Evolutionary conservation across 768 basidiomycete species (phyloP).

Genomic region (Auricularia sp.): DNA sequence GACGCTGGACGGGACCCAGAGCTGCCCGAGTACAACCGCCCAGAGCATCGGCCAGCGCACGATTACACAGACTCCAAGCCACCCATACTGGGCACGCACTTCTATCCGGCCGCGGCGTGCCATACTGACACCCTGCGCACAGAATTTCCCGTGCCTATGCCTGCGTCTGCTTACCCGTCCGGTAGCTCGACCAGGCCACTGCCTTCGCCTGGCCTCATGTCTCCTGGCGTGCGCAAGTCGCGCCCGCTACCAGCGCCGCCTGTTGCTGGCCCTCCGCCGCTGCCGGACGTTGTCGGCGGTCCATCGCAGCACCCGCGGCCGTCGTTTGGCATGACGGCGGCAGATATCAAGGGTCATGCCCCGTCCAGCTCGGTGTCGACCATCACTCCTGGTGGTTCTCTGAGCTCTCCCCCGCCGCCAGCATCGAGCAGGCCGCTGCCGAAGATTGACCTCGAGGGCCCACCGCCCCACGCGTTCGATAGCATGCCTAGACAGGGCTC

Average conservation of each 20-base stretch:
- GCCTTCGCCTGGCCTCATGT: neutral
- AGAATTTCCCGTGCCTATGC: neutral
- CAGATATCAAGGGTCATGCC: neutral
- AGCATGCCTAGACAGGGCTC: neutral
- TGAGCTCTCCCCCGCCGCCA: neutral
- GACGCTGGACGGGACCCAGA: neutral
- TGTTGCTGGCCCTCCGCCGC: neutral
- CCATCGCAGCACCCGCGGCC: neutral
- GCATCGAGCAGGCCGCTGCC: neutral
- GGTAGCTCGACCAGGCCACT: neutral
- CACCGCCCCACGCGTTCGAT: neutral
- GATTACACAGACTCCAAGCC: neutral
- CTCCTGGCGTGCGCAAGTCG: neutral
- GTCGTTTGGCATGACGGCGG: neutral
- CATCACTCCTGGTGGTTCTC: neutral
- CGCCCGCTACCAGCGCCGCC: neutral
- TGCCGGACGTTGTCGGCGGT: neutral
- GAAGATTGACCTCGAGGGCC: neutral
- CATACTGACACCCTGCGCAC: neutral
- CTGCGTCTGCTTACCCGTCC: neutral
- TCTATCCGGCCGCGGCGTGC: neutral
- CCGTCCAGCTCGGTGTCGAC: neutral
- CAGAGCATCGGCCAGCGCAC: neutral
- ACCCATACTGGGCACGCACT: neutral
- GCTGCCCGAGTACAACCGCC: slow-evolving; percentile 1